These are phyloP conservation scores for Suillus clintonianus DNA, from an alignment of 768 basidiomycete genomes.

Conservation along the genomic window DNA sequence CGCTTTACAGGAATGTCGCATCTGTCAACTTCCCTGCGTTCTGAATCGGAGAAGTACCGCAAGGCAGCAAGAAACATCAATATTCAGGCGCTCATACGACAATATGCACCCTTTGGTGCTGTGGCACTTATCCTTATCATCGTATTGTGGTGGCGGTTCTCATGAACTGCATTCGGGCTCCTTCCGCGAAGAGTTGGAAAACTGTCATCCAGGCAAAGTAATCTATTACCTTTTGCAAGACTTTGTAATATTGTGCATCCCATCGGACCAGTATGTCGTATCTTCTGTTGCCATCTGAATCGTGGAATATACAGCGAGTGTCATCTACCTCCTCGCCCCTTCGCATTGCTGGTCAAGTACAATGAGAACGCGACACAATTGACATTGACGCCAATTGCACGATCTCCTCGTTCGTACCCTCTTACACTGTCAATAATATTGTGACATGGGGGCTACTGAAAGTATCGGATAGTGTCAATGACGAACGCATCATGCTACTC, in stretches of 20 bases:
- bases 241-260: not conserved
- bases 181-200: conserved; percentile 17
- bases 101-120: conserved; percentile 92
- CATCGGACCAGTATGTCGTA: not conserved
- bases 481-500: not conserved
- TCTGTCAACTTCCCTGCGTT: conserved; percentile 88
- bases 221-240: conserved; percentile 21
- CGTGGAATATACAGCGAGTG: not conserved
- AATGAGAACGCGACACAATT: not conserved
- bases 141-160: conserved; percentile 79
- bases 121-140: conserved; percentile 78
- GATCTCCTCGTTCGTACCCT: conserved; percentile 5
- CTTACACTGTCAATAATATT: not conserved
- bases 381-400: not conserved
- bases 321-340: not conserved
- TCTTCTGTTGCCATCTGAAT: not conserved
- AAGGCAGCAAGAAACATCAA: conserved; percentile 96
- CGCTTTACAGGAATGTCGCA: conserved; percentile 85
- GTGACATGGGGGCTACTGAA: not conserved
- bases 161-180: conserved; percentile 34
- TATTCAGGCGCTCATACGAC: conserved; percentile 87
- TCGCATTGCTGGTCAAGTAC: not conserved
- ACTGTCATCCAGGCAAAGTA: conserved; percentile 26
- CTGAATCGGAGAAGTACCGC: conserved; percentile 97
- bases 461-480: not conserved